Base-by-base conservation (phyloP, 2,329 filamentous ascomycete species). In the Pyrenophora seminiperda region DNA sequence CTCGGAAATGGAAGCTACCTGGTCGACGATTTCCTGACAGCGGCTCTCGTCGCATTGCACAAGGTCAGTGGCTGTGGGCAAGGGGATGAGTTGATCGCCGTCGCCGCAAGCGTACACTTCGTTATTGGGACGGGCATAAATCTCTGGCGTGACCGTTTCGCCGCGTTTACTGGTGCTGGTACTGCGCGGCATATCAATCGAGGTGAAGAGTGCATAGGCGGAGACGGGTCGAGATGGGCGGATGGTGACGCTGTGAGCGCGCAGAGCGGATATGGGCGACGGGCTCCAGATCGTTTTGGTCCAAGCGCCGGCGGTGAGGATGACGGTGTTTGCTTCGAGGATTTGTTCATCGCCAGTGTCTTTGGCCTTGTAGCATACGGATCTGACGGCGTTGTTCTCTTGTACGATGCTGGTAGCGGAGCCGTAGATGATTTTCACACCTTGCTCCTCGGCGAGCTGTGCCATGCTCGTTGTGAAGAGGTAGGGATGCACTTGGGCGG, bases 31-130 rank as follows among this genome's bases (percentile, higher is more conserved):
- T 64, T 96, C 91, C 68, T 95, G 86, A 74, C 92, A 97, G 50
- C 90, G 83, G 5, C 77, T 74, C 50, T 85, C 81, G 68, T 97
- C 92, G 51, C 87, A 84, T 62, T 87, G 75, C 2, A 97, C 93
- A 5, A 86, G 80, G 58, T 90, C 89, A 3, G 88, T 86, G 0
- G 87, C 87, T 2, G 84, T 78, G 0, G 94, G 94, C 1, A 99
- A 80, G 0, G 90, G 87, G 0, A 90, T 81, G 3, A 80, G 72
- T 1, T 82, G 81, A 68, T 99, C 94, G 17, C 91, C 90, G 66
- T 97, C 92, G 36, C 91, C 94, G 68, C 94, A 99, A 0, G 91
- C 92, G 72, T 99, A 99, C 9, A 96, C 88, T 70, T 96, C 92
- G 47, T 88, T 83, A 69, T 91, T 88, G 0, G 92, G 92, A 3